phyloP scores from a whole-genome alignment of 2,329 filamentous ascomycete species.

The Ceratocystis lukuohia region DNA sequence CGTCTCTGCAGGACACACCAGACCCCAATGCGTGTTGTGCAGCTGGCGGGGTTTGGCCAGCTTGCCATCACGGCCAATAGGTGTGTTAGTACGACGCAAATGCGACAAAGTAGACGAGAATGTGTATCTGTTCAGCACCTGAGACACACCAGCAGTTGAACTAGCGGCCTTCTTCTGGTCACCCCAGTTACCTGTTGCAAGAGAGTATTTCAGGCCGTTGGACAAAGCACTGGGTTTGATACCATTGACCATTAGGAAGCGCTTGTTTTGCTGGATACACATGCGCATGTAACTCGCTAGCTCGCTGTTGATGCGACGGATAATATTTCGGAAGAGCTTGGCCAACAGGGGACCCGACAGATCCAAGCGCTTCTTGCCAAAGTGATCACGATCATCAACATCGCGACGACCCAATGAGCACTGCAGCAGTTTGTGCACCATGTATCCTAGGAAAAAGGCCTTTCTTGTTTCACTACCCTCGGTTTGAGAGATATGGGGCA shows the following conservation, averaged over 20 bases:
- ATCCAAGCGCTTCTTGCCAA: slow-evolving; percentile 96
- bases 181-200: slow-evolving; percentile 97
- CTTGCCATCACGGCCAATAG: slow-evolving; percentile 94
- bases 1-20: slow-evolving; percentile 94
- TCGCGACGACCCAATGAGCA: slow-evolving; percentile 86
- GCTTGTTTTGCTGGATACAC: slow-evolving; percentile 75
- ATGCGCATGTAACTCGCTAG: slow-evolving; percentile 82
- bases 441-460: slow-evolving; percentile 96
- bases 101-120: slow-evolving; percentile 94
- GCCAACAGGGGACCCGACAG: slow-evolving; percentile 86
- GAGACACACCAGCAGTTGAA: slow-evolving; percentile 91
- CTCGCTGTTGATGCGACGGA: slow-evolving; percentile 81
- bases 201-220: slow-evolving; percentile 88
- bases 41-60: slow-evolving; percentile 94
- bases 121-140: slow-evolving; percentile 95
- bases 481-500: slow-evolving; percentile 90
- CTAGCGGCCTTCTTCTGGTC: slow-evolving; percentile 97
- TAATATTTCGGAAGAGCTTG: slow-evolving; percentile 88
- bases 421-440: slow-evolving; percentile 92
- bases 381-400: slow-evolving; percentile 94
- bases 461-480: slow-evolving; percentile 93
- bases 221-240: slow-evolving; percentile 86
- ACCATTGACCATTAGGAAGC: slow-evolving; percentile 82
- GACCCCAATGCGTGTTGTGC: slow-evolving; percentile 96
- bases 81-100: slow-evolving; percentile 92